phyloP scores from a whole-genome alignment of 768 basidiomycete species.

The Hemileccinum rubropunctum region DNA sequence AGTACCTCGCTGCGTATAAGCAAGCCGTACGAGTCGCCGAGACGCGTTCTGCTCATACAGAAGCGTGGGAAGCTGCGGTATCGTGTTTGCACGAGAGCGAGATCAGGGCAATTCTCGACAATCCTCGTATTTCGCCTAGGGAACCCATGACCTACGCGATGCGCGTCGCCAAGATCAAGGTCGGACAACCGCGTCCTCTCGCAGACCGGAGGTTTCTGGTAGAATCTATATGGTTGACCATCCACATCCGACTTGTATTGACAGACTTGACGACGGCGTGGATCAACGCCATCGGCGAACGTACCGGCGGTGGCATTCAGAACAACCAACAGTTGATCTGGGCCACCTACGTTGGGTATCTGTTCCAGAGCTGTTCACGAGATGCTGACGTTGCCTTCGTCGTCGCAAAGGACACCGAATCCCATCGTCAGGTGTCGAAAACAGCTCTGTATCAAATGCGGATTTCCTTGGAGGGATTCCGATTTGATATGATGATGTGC shows the following conservation, averaged over 20 bases:
- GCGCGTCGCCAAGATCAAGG: conserved; percentile 45
- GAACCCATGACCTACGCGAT: conserved; percentile 49
- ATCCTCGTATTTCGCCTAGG: conserved; percentile 37
- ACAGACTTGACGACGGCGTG: conserved; percentile 42
- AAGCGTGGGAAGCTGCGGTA: conserved; percentile 62
- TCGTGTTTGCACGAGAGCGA: conserved; percentile 51
- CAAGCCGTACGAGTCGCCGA: conserved; percentile 39
- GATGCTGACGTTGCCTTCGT: conserved; percentile 47
- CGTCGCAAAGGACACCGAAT: conserved; percentile 48
- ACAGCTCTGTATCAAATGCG: conserved; percentile 44
- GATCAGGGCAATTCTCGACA: conserved; percentile 29
- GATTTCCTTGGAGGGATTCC: conserved; percentile 47
- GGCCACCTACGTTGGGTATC: conserved; percentile 45
- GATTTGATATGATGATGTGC: conserved; percentile 42
- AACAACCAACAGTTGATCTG: conserved; percentile 38
- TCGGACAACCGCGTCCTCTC: conserved; percentile 56
- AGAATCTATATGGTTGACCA: conserved; percentile 55
- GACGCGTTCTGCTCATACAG: conserved; percentile 52
- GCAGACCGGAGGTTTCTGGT: conserved; percentile 59
- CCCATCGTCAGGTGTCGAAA: conserved; percentile 50
- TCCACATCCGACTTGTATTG: conserved; percentile 53
- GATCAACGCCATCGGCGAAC: conserved; percentile 33
- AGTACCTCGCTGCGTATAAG: conserved; percentile 39
- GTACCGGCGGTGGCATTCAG: conserved; percentile 17
- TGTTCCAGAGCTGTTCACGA: conserved; percentile 43